These are phyloP conservation scores for Talaromyces sp. DNA, from an alignment of 2,329 filamentous ascomycete species.

Conservation along the genomic window DNA sequence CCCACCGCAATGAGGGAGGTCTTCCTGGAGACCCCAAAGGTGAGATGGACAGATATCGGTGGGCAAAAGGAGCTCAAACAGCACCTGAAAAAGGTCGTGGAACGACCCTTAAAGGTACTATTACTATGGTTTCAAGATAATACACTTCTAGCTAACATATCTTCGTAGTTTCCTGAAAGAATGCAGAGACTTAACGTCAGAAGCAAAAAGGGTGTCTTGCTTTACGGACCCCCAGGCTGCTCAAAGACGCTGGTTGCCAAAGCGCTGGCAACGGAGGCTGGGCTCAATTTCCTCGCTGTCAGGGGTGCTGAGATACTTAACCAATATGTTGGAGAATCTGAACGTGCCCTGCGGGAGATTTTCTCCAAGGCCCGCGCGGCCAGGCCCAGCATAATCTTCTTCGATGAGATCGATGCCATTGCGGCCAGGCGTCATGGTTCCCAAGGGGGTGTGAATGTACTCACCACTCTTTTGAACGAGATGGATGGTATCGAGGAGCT, in stretches of 20 bases:
- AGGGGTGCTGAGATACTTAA: constrained; percentile 90
- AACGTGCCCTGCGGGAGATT: constrained; percentile 75
- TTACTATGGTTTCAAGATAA: neutral
- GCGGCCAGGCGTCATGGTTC: constrained; percentile 51
- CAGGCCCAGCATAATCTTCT: constrained; percentile 88
- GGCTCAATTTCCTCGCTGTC: constrained; percentile 88
- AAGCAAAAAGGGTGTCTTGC: constrained; percentile 72
- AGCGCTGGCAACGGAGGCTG: constrained; percentile 82
- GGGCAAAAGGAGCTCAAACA: constrained; percentile 76
- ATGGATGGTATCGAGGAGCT: constrained; percentile 91
- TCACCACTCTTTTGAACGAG: constrained; percentile 85
- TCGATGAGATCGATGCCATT: constrained; percentile 92
- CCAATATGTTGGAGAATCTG: constrained; percentile 96
- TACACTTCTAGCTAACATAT: neutral
- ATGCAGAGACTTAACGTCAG: constrained; percentile 48
- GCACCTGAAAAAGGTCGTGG: constrained; percentile 51
- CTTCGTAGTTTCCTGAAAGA: constrained; percentile 41
- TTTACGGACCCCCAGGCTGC: constrained; percentile 90
- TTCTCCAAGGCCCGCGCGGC: constrained; percentile 83
- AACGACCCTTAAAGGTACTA: constrained; percentile 51
- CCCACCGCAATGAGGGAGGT: constrained; percentile 87
- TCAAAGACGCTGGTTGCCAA: constrained; percentile 91
- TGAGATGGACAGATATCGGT: constrained; percentile 82
- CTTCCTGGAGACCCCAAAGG: constrained; percentile 78
- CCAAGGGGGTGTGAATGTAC: constrained; percentile 64